These are phyloP conservation scores for Hevea brasiliensis DNA, from an alignment of 345 rosid species.

Conservation along the genomic window DNA sequence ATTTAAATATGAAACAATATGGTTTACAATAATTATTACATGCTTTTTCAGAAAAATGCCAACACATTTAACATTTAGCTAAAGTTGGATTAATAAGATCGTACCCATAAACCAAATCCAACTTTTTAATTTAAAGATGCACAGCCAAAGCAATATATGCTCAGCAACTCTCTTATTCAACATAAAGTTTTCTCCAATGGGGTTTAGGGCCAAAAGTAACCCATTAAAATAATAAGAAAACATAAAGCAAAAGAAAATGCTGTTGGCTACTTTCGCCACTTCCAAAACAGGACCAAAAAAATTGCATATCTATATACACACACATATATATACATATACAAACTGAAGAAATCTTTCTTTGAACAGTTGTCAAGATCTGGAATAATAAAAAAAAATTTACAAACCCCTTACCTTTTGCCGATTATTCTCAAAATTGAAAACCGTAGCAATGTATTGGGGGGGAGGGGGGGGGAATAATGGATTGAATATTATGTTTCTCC, in stretches of 20 bases:
- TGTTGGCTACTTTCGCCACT: neutral
- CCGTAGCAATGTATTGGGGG: no score
- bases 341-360: neutral
- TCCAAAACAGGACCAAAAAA: neutral
- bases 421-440: no score
- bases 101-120: neutral
- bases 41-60: no score
- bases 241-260: neutral
- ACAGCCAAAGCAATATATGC: neutral
- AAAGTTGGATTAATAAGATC: no score
- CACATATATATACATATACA: no score
- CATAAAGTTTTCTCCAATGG: neutral
- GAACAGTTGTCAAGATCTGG: no score
- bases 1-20: no score
- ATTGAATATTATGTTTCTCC: neutral
- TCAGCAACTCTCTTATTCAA: neutral
- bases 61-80: no score
- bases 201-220: neutral
- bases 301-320: no score
- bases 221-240: neutral
- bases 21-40: no score
- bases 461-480: no score
- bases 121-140: neutral
- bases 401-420: neutral
- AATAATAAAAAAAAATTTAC: no score